Evolutionary conservation across 1,139 yeast genomes (phyloP).

Genomic region (Eremothecium gossypii): DNA sequence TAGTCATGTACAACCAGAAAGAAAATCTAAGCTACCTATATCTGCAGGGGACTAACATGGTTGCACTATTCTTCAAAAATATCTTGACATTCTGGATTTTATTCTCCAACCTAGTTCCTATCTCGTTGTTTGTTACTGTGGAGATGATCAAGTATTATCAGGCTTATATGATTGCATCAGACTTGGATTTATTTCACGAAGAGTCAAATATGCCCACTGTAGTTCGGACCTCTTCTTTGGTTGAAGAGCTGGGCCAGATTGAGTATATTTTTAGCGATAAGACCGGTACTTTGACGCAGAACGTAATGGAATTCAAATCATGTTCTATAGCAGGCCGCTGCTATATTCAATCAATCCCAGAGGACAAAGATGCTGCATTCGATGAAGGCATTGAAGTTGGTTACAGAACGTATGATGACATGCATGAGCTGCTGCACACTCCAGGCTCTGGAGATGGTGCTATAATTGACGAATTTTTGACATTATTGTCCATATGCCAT

Average conservation of each 20-base stretch:
- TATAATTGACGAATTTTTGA: slow-evolving; percentile 72
- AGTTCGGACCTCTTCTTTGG: slow-evolving; percentile 88
- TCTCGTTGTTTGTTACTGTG: slow-evolving; percentile 88
- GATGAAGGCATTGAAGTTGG: slow-evolving; percentile 80
- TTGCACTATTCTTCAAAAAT: slow-evolving; percentile 70
- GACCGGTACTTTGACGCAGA: slow-evolving; percentile 91
- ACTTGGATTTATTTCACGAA: slow-evolving; percentile 83
- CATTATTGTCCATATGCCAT: slow-evolving; percentile 85
- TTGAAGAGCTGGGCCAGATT: slow-evolving; percentile 93
- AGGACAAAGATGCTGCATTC: slow-evolving; percentile 66
- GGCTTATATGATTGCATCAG: slow-evolving; percentile 88
- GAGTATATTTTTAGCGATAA: slow-evolving; percentile 93
- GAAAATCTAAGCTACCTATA: slow-evolving; percentile 52
- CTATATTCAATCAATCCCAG: slow-evolving; percentile 84
- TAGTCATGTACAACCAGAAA: slow-evolving; percentile 51
- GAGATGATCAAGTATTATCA: slow-evolving; percentile 93
- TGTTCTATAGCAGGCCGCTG: slow-evolving; percentile 91
- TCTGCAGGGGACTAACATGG: slow-evolving; percentile 61
- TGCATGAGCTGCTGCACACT: slow-evolving; percentile 43
- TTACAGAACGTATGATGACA: slow-evolving; percentile 59
- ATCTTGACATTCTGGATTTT: slow-evolving; percentile 91
- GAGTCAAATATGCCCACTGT: slow-evolving; percentile 89
- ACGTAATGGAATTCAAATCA: slow-evolving; percentile 93
- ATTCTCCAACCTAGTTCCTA: slow-evolving; percentile 91
- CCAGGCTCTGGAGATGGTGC: slow-evolving; percentile 44